Evolutionary conservation across 805 yeast species (phyloP).

Genomic region (Nadsonia fulvescens): DNA sequence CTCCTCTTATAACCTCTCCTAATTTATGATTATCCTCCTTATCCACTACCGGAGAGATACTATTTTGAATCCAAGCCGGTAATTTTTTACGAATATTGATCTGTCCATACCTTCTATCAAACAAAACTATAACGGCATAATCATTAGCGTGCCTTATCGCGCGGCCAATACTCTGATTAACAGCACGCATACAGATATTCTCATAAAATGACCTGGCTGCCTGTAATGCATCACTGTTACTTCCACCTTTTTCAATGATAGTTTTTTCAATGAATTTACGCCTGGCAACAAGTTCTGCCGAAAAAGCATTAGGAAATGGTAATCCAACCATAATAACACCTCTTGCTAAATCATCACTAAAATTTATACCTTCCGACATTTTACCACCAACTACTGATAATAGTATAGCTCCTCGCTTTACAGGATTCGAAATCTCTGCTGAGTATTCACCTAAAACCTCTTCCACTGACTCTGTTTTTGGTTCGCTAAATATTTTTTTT

Average conservation of each 20-base stretch:
- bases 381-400: slow-evolving; percentile 86
- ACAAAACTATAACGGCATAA: slow-evolving; percentile 53
- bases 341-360: slow-evolving; percentile 73
- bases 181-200: slow-evolving; percentile 75
- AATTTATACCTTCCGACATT: slow-evolving; percentile 85
- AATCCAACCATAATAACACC: slow-evolving; percentile 75
- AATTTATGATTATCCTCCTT: too few species aligned
- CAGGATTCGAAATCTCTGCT: slow-evolving; percentile 18
- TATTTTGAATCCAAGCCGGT: slow-evolving; percentile 58
- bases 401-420: slow-evolving; percentile 39
- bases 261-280: slow-evolving; percentile 40
- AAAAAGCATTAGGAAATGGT: slow-evolving; percentile 72
- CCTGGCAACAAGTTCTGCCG: slow-evolving; percentile 67
- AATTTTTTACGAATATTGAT: slow-evolving; percentile 35
- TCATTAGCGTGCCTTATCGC: slow-evolving; percentile 74
- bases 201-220: slow-evolving; percentile 51
- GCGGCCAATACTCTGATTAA: slow-evolving; percentile 84
- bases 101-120: slow-evolving; percentile 44
- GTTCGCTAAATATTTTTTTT: slow-evolving; percentile 33
- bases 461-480: slow-evolving; percentile 26
- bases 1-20: too few species aligned
- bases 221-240: slow-evolving; percentile 16
- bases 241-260: slow-evolving; percentile 30
- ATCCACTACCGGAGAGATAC: too few species aligned
- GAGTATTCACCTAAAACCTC: slow-evolving; percentile 34